phyloP scores from a whole-genome alignment of 148 eudicot species.

The Camellia granthamiana region DNA sequence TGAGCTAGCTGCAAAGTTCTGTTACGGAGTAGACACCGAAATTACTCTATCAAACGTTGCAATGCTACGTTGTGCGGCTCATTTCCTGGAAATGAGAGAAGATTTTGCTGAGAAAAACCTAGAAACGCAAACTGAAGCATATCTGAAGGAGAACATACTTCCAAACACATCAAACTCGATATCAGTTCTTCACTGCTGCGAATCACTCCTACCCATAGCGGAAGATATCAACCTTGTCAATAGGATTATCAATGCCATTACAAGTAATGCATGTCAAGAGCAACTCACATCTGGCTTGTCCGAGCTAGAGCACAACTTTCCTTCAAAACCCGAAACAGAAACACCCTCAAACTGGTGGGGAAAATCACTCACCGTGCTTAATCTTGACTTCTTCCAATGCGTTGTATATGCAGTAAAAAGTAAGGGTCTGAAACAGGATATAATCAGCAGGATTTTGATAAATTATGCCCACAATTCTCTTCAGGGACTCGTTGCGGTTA shows the following conservation, averaged over 20 bases:
- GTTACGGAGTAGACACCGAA: conserved; percentile 82
- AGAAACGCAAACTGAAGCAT: conserved; percentile 53
- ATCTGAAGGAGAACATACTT: conserved; percentile 59
- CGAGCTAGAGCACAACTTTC: conserved; percentile 59
- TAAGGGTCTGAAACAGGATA: conserved; percentile 82
- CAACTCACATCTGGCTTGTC: conserved; percentile 78
- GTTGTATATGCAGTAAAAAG: conserved; percentile 72
- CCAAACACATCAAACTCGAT: conserved; percentile 72
- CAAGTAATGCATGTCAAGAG: conserved; percentile 80
- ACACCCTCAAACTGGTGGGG: conserved; percentile 92
- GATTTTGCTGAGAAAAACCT: conserved; percentile 83
- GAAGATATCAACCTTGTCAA: conserved; percentile 70
- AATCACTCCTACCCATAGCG: conserved; percentile 63
- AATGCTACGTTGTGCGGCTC: conserved; percentile 68
- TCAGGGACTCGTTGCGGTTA: conserved; percentile 51
- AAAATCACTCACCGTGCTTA: conserved; percentile 56
- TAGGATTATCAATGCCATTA: conserved; percentile 57
- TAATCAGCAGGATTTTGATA: conserved; percentile 73
- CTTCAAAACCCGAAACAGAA: conserved; percentile 53
- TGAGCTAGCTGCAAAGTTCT: conserved; percentile 91
- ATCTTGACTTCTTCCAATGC: conserved; percentile 78
- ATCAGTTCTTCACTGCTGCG: conserved; percentile 73
- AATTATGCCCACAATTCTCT: conserved; percentile 81
- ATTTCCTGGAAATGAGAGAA: conserved; percentile 93
- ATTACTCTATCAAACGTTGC: conserved; percentile 74